Evolutionary conservation across 2,329 filamentous ascomycete genomes (phyloP).

Genomic region (Claviceps spartinae): DNA sequence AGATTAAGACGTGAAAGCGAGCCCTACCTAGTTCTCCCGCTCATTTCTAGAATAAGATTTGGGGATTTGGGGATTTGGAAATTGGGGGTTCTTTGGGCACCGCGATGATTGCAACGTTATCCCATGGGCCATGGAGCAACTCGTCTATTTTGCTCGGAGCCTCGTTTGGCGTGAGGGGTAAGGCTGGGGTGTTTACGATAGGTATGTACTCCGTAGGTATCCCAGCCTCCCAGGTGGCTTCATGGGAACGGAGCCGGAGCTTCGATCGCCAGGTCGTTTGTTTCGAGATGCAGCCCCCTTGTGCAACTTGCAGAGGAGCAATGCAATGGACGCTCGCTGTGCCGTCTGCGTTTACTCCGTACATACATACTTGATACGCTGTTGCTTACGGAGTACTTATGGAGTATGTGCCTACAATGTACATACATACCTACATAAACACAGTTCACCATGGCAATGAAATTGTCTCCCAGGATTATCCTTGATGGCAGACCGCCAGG

Average conservation of each 20-base stretch:
- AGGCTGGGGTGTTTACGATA: too few species aligned
- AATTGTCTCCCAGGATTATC: background rate
- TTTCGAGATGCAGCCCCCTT: background rate
- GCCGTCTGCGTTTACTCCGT: background rate
- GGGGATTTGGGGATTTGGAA: too few species aligned
- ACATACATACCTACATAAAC: background rate
- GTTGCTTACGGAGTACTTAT: background rate
- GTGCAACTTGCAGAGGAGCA: too few species aligned
- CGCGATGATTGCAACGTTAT: too few species aligned
- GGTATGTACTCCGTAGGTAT: too few species aligned
- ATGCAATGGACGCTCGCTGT: background rate
- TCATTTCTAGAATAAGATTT: background rate
- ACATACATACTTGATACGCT: background rate
- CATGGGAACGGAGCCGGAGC: too few species aligned
- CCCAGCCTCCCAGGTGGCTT: too few species aligned
- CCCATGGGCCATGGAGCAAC: too few species aligned
- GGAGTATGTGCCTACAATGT: too few species aligned
- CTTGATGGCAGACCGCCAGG: background rate
- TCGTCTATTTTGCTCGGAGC: background rate
- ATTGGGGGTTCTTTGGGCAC: background rate
- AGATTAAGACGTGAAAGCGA: background rate
- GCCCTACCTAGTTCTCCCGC: background rate
- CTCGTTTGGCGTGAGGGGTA: background rate
- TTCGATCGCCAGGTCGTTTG: background rate
- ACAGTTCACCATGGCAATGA: background rate